Conservation (phyloP, 805 yeast genomes). For the Blastobotrys parvus region DNA sequence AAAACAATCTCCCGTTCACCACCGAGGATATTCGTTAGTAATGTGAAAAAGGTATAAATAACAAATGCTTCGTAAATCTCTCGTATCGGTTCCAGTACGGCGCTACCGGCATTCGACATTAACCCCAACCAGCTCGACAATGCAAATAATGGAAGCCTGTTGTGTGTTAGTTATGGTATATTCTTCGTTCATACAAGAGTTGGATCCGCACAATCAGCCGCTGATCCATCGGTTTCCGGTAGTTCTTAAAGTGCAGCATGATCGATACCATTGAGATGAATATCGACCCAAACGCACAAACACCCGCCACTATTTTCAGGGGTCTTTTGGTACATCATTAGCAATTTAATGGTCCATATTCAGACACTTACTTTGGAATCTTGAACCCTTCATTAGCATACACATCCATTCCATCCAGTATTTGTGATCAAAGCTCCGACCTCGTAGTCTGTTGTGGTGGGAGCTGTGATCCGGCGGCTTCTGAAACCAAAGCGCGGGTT, state of each 20-base stretch:
- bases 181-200: slow-evolving; percentile 34
- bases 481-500: too few species aligned
- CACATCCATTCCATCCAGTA: not conserved
- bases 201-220: slow-evolving; percentile 76
- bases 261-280: slow-evolving; percentile 40
- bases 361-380: not conserved
- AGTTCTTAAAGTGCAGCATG: slow-evolving; percentile 52
- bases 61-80: slow-evolving; percentile 96
- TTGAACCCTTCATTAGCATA: not conserved
- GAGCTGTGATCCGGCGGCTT: too few species aligned
- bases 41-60: slow-evolving; percentile 82
- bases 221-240: slow-evolving; percentile 84
- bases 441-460: too few species aligned
- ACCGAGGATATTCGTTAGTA: slow-evolving; percentile 75
- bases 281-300: slow-evolving; percentile 27
- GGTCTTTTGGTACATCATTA: not conserved
- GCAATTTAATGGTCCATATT: not conserved
- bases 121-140: slow-evolving; percentile 56
- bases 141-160: slow-evolving; percentile 65
- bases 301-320: not conserved
- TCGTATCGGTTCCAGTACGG: slow-evolving; percentile 60
- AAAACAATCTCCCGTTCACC: slow-evolving; percentile 86
- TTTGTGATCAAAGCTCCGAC: not conserved
- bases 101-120: slow-evolving; percentile 36
- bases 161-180: not conserved